Conservation (phyloP, 192 early-diverging fungal species). For the Phlyctochytrium bullatum region DNA sequence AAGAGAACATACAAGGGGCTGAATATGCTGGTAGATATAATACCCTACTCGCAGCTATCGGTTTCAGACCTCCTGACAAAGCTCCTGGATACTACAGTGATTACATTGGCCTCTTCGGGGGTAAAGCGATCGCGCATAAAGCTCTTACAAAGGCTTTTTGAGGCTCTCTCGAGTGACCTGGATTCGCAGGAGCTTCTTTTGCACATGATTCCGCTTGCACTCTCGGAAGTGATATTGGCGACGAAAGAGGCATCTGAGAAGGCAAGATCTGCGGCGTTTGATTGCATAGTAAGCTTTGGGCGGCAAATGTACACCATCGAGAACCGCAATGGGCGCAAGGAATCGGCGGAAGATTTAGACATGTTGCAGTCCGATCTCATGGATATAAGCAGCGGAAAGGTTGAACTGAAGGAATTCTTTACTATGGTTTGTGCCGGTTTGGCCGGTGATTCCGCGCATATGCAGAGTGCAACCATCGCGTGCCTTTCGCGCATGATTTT, state of each 20-base stretch:
- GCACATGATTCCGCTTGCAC: conserved; percentile 79
- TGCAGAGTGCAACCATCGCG: conserved; percentile 89
- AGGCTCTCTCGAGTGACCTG: conserved; percentile 46
- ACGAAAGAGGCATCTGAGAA: conserved; percentile 95
- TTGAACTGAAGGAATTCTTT: conserved; percentile 69
- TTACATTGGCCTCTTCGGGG: conserved; percentile 59
- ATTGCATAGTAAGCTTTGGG: conserved; percentile 85
- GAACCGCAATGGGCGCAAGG: conserved; percentile 22
- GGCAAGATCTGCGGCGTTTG: conserved; percentile 76
- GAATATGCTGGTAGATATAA: conserved; percentile 34
- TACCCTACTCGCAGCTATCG: conserved; percentile 23
- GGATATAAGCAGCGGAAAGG: too few relatives aligned
- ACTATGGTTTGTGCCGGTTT: conserved; percentile 94
- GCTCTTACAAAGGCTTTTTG: conserved; percentile 63
- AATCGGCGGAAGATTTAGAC: too few relatives aligned
- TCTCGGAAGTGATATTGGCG: conserved; percentile 88
- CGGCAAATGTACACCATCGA: conserved; percentile 67
- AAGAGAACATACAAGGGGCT: conserved; percentile 96
- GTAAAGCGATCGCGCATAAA: conserved; percentile 82
- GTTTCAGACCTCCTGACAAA: conserved; percentile 54
- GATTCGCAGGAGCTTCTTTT: conserved; percentile 42
- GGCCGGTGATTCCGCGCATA: conserved; percentile 82
- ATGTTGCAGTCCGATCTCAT: conserved; percentile 15
- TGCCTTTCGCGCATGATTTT: conserved; percentile 83
- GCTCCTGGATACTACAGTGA: conserved; percentile 67